A percentile compares a stretch with the other conserved stretches of the same genome.
Evolutionary conservation across 129 eudicot genomes (phyloP).

Genomic region (Lonicera japonica): DNA sequence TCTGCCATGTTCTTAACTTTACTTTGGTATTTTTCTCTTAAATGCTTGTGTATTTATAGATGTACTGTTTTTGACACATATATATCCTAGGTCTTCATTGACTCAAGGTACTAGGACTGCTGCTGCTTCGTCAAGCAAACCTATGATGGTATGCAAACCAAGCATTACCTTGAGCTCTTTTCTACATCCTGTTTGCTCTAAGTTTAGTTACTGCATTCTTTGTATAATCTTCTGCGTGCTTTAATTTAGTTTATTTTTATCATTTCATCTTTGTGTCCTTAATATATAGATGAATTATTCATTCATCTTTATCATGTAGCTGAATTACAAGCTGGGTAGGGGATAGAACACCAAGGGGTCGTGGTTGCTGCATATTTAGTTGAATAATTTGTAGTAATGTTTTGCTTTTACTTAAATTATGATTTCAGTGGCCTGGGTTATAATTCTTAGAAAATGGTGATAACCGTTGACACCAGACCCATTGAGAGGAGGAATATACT

Average conservation of each 20-base stretch:
- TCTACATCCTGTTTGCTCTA: neutral
- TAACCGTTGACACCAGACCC: no score
- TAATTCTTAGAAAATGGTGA: no score
- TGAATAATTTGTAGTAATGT: no score
- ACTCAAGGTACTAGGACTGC: slow-evolving; percentile 15
- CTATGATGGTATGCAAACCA: slow-evolving; percentile 28
- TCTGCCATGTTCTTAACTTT: neutral
- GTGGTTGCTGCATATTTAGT: no score
- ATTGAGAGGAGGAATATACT: no score
- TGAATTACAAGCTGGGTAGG: no score
- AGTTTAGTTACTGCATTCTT: neutral
- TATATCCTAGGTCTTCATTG: slow-evolving; percentile 26
- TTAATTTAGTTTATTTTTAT: neutral
- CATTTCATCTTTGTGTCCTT: neutral
- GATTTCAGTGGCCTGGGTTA: no score
- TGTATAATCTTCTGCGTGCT: neutral
- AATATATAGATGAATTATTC: neutral
- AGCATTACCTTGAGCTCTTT: neutral
- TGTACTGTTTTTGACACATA: neutral
- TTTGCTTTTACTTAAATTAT: no score
- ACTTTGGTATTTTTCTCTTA: neutral
- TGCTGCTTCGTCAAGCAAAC: slow-evolving; percentile 34
- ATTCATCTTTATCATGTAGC: no score
- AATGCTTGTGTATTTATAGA: neutral
- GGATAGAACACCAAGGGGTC: no score